phyloP scores from a whole-genome alignment of 1,139 yeast genomes.

The Saccharomycopsis crataegensis region DNA sequence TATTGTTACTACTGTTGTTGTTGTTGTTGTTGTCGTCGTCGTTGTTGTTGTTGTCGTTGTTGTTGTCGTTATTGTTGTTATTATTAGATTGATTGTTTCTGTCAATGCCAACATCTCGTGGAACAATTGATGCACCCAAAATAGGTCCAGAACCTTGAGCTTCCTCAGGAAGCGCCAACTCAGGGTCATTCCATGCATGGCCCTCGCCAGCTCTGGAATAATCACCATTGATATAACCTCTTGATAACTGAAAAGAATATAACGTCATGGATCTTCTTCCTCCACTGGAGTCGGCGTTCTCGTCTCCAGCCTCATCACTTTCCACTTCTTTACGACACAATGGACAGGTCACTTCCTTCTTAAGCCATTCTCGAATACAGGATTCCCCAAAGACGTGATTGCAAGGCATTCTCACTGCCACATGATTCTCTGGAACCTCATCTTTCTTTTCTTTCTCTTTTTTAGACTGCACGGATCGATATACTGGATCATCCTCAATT shows the following conservation, averaged over 20 bases:
- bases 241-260: conserved; percentile 13
- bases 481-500: conserved; percentile 9
- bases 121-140: conserved; percentile 10
- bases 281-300: not conserved
- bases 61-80: not conserved
- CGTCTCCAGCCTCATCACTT: conserved; percentile 1
- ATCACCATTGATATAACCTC: conserved; percentile 10
- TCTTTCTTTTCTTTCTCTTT: conserved; percentile 13
- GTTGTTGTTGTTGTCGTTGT: conserved; percentile 1
- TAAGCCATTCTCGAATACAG: conserved; percentile 73
- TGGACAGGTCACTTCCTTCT: conserved; percentile 66
- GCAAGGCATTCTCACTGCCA: conserved; percentile 72
- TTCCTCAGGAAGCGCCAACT: conserved; percentile 10
- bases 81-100: not conserved
- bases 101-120: conserved; percentile 1
- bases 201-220: conserved; percentile 11
- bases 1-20: not conserved
- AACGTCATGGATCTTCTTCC: not conserved
- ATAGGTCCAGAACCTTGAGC: conserved; percentile 4
- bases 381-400: conserved; percentile 68
- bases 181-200: conserved; percentile 13
- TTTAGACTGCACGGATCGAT: not conserved
- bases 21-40: not conserved
- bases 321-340: conserved; percentile 37
- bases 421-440: conserved; percentile 36